phyloP scores from a whole-genome alignment of 257 asterid species.

The Nyctanthes arbortristis region DNA sequence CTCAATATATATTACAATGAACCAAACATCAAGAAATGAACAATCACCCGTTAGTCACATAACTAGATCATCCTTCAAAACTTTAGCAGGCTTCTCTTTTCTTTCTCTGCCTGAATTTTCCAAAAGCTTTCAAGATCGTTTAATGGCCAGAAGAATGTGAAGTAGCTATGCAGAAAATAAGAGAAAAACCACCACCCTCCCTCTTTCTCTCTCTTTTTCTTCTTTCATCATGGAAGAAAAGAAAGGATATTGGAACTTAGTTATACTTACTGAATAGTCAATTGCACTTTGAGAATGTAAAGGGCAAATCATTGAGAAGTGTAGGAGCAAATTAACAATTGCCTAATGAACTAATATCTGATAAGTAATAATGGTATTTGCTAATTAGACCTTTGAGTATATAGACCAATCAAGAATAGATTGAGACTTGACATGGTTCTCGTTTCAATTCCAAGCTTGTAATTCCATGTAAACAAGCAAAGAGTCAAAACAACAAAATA shows the following conservation, averaged over 20 bases:
- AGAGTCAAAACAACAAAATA: background rate
- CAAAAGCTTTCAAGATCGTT: background rate
- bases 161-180: background rate
- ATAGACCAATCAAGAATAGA: background rate
- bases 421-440: background rate
- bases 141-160: background rate
- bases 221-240: background rate
- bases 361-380: too few relatives aligned
- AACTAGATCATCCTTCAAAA: background rate
- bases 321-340: background rate
- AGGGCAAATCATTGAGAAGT: background rate
- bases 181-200: background rate
- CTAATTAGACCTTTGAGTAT: background rate
- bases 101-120: background rate
- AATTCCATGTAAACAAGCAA: constrained; percentile 3
- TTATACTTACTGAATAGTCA: background rate
- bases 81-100: background rate
- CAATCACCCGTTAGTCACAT: background rate
- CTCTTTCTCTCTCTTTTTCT: background rate
- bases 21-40: background rate
- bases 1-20: background rate
- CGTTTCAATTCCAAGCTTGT: background rate
- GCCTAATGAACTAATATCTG: too few relatives aligned
- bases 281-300: background rate
- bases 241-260: background rate